phyloP scores from a whole-genome alignment of 768 basidiomycete genomes.

The Lentinula aciculospora region DNA sequence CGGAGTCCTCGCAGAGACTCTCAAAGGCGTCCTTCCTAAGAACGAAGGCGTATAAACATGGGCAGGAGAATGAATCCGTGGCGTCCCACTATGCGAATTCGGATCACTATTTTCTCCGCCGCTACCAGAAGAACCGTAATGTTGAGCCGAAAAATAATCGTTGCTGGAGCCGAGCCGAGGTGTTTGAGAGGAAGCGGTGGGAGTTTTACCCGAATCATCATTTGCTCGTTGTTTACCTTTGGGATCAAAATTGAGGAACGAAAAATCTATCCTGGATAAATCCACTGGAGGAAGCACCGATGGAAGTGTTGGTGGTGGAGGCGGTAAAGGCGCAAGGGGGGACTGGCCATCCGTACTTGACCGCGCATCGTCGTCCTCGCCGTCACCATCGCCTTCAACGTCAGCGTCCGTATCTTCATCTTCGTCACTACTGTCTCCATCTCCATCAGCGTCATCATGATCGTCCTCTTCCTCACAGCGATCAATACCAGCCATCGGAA shows the following conservation, averaged over 20 bases:
- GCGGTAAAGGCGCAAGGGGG: background rate
- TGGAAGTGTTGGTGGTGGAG: background rate
- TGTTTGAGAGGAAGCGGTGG: slow-evolving; percentile 4
- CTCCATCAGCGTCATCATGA: slow-evolving; percentile 27
- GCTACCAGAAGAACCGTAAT: background rate
- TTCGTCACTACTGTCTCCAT: slow-evolving; percentile 27
- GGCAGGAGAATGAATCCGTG: background rate
- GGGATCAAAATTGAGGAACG: background rate
- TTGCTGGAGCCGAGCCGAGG: background rate
- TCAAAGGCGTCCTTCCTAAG: background rate
- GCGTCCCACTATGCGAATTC: background rate
- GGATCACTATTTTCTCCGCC: background rate
- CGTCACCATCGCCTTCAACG: slow-evolving; percentile 20
- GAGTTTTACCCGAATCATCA: slow-evolving; percentile 5
- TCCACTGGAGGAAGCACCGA: background rate
- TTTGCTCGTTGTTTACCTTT: slow-evolving; percentile 9
- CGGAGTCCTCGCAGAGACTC: background rate
- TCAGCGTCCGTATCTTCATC: slow-evolving; percentile 25
- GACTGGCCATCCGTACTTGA: slow-evolving; percentile 1
- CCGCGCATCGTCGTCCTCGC: slow-evolving; percentile 15
- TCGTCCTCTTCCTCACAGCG: slow-evolving; percentile 20
- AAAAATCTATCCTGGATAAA: slow-evolving; percentile 4
- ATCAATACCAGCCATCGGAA: slow-evolving; percentile 32
- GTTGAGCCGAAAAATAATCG: background rate
- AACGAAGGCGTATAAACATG: slow-evolving; percentile 4